Base-by-base conservation (phyloP, 2,329 filamentous ascomycete species). In the Pezicula radicicola region DNA sequence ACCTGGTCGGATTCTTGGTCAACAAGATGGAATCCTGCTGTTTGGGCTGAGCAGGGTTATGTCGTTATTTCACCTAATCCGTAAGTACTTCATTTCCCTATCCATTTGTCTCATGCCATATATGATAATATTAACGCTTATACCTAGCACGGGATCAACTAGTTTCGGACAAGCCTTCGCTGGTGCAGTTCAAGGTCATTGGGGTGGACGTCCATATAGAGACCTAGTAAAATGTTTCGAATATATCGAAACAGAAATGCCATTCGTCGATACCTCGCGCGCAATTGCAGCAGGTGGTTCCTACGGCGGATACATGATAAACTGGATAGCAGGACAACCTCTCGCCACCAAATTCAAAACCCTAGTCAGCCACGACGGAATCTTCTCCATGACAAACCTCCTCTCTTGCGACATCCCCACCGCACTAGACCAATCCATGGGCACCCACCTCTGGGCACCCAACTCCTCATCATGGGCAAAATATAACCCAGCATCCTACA, bases 281-380 rank as follows among this genome's bases (percentile, higher is more conserved):
- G 82, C 87, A 1, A 87, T 92, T 1, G 87, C 85, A 1, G 71
- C 89, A 0, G 89, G 89, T 6, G 88, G 87, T 1, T 85, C 80
- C 4, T 89, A 88, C 59, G 86, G 86, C 21, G 86, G 86, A 8
- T 88, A 83, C 64, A 89, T 89, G 86, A 84, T 87, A 59, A 88
- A 94, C 68, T 95, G 91, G 90, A 90, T 96, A 62, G 89, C 96
- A 69, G 91, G 91, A 12, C 86, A 93, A 55, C 78, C 83, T 0
- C 78, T 96, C 0, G 91, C 89, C 19, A 83, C 88, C 36, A 83
- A 86, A 59, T 94, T 96, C 79, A 89, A 89, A 68, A 90, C 90
- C 0, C 77, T 96, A 6, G 89, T 95, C 33, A 89, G 84, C 63
- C 90, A 95, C 66, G 89, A 94, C 60, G 90, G 90, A 44, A 85